Evolutionary conservation across 805 yeast genomes (phyloP).

Genomic region (Hanseniaspora lindneri): DNA sequence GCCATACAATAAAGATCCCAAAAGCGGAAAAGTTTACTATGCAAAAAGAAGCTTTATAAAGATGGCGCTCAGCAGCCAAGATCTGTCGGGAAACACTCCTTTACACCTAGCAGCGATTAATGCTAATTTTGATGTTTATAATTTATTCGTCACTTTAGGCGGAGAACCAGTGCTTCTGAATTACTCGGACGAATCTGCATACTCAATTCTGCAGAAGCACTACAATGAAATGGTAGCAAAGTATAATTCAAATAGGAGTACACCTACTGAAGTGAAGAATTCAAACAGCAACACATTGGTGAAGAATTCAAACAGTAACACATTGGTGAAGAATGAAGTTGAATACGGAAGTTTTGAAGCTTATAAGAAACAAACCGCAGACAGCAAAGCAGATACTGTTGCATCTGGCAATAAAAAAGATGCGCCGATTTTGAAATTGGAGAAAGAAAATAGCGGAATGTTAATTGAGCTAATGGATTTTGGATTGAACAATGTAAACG

Average conservation of each 20-base stretch:
- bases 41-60: slow-evolving; percentile 33
- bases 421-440: slow-evolving; percentile 11
- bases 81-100: slow-evolving; percentile 74
- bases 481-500: background rate
- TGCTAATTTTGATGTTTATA: slow-evolving; percentile 26
- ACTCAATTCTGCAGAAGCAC: slow-evolving; percentile 20
- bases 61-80: slow-evolving; percentile 61
- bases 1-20: background rate
- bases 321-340: too few relatives aligned
- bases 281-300: background rate
- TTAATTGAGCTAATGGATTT: background rate
- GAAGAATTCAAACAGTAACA: too few relatives aligned
- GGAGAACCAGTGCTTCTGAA: slow-evolving; percentile 26
- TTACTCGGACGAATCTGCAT: slow-evolving; percentile 26
- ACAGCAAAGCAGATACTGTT: background rate
- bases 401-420: background rate
- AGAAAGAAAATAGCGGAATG: background rate
- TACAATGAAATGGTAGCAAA: background rate
- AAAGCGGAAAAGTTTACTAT: slow-evolving; percentile 27
- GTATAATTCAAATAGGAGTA: background rate
- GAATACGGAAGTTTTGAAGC: too few relatives aligned
- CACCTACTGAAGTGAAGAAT: too few relatives aligned
- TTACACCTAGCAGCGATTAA: slow-evolving; percentile 55
- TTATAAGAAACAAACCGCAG: too few relatives aligned
- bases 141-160: slow-evolving; percentile 26